Evolutionary conservation across 352 stramenopile species (phyloP).

Genomic region (Globisporangium middletonii): DNA sequence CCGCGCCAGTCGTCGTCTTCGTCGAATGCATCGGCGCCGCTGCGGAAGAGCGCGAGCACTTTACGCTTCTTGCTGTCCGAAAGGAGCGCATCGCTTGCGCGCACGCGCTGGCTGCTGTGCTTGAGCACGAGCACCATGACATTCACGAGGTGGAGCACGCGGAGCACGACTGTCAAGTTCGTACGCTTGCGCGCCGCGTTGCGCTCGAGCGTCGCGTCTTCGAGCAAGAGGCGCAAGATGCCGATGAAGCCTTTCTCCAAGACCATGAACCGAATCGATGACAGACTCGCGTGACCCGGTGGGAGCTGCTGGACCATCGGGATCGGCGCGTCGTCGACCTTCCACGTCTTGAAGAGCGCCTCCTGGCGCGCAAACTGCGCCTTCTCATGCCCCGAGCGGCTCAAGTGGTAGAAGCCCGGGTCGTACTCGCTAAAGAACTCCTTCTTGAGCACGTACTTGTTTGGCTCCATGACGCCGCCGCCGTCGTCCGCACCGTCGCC

Average conservation of each 20-base stretch:
- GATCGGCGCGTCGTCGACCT: slow-evolving; percentile 58
- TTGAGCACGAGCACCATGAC: slow-evolving; percentile 59
- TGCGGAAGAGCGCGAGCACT: slow-evolving; percentile 40
- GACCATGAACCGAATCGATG: slow-evolving; percentile 45
- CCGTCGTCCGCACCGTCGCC: slow-evolving; percentile 31
- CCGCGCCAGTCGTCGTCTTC: slow-evolving; percentile 43
- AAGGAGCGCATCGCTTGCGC: slow-evolving; percentile 19
- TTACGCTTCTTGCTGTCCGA: slow-evolving; percentile 44
- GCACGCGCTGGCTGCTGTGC: slow-evolving; percentile 19
- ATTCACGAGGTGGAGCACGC: slow-evolving; percentile 66
- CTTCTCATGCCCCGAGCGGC: slow-evolving; percentile 68
- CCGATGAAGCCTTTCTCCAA: slow-evolving; percentile 57
- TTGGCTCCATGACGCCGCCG: slow-evolving; percentile 54
- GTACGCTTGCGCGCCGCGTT: slow-evolving; percentile 33
- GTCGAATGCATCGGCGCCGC: slow-evolving; percentile 55
- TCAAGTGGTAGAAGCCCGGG: slow-evolving; percentile 75
- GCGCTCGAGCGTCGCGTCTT: slow-evolving; percentile 36
- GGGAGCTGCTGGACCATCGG: slow-evolving; percentile 58
- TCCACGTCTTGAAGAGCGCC: slow-evolving; percentile 80
- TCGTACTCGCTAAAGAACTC: slow-evolving; percentile 79
- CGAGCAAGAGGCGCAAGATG: slow-evolving; percentile 60
- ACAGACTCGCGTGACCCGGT: slow-evolving; percentile 45
- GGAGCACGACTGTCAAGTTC: slow-evolving; percentile 60
- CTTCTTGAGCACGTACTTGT: slow-evolving; percentile 75
- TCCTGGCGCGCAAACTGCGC: slow-evolving; percentile 74